A percentile compares a stretch with the other conserved stretches of the same genome.
phyloP scores from a whole-genome alignment of 2,329 filamentous ascomycete species.

The Alternaria angustiovoidea region DNA sequence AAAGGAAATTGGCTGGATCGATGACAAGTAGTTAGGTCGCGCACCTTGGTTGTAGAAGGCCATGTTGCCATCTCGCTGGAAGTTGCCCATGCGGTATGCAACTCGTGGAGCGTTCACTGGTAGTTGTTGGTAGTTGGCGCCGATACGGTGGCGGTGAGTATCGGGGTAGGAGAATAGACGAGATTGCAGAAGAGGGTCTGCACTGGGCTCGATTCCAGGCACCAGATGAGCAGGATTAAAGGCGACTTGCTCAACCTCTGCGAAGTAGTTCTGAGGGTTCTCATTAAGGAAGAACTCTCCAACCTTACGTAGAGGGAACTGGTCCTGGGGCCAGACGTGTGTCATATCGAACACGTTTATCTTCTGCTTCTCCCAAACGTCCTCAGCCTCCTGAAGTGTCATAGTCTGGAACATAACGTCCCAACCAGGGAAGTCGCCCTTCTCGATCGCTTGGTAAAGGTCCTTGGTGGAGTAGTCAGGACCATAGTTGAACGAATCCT shows the following conservation, averaged over 20 bases:
- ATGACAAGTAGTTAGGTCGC: constrained; percentile 65
- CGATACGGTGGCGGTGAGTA: constrained; percentile 66
- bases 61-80: constrained; percentile 78
- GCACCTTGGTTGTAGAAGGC: constrained; percentile 71
- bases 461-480: constrained; percentile 64
- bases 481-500: constrained; percentile 59
- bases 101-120: constrained; percentile 62
- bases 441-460: constrained; percentile 61
- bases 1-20: constrained; percentile 62
- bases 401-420: constrained; percentile 61
- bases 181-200: constrained; percentile 73
- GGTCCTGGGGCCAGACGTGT: constrained; percentile 62
- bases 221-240: constrained; percentile 74
- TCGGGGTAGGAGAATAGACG: constrained; percentile 77
- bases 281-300: constrained; percentile 63
- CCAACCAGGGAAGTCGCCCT: constrained; percentile 62
- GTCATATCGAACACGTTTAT: constrained; percentile 65
- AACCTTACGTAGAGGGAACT: constrained; percentile 62
- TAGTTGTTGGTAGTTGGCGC: constrained; percentile 67
- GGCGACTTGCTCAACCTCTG: constrained; percentile 73
- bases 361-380: constrained; percentile 61
- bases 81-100: constrained; percentile 68
- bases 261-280: constrained; percentile 68
- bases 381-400: constrained; percentile 58
- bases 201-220: constrained; percentile 73